phyloP scores from a whole-genome alignment of 2,329 filamentous ascomycete genomes.

The Botryosphaeria dothidea region DNA sequence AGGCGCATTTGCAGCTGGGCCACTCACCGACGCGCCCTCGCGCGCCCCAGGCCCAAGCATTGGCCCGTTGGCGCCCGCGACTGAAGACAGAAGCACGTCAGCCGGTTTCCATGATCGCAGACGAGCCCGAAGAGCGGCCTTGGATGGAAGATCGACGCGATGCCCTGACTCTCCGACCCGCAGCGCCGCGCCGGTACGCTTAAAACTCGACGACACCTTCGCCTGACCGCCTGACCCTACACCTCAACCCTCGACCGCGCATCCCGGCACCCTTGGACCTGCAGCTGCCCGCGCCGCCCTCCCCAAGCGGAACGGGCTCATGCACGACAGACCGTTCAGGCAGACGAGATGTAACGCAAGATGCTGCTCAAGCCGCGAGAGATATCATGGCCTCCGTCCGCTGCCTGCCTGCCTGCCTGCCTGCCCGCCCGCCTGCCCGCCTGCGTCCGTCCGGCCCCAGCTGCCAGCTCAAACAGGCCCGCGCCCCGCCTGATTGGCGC shows the following conservation, averaged over 20 bases:
- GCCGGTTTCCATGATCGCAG: conserved; percentile 12
- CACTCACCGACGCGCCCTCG: background rate
- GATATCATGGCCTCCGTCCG: background rate
- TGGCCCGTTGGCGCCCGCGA: conserved; percentile 1
- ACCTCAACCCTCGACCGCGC: background rate
- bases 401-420: background rate
- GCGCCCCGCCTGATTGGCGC: background rate
- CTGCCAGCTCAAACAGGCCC: background rate
- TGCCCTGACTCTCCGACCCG: conserved; percentile 14
- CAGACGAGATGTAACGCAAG: background rate
- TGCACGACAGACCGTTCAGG: conserved; percentile 1
- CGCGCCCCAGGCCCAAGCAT: background rate
- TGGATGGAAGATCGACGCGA: conserved; percentile 8
- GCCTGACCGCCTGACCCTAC: background rate
- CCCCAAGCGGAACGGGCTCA: background rate
- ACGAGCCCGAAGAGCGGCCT: background rate
- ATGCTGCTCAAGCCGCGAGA: background rate
- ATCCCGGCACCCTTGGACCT: background rate
- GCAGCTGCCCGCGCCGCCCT: conserved; percentile 6
- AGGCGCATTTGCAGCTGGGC: background rate
- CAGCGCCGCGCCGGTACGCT: conserved; percentile 11
- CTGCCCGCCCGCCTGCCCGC: background rate
- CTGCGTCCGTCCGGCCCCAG: background rate
- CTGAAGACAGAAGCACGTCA: background rate
- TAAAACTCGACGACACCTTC: background rate